Evolutionary conservation across 2,329 filamentous ascomycete species (phyloP).

Genomic region (Neofusicoccum umdonicola): DNA sequence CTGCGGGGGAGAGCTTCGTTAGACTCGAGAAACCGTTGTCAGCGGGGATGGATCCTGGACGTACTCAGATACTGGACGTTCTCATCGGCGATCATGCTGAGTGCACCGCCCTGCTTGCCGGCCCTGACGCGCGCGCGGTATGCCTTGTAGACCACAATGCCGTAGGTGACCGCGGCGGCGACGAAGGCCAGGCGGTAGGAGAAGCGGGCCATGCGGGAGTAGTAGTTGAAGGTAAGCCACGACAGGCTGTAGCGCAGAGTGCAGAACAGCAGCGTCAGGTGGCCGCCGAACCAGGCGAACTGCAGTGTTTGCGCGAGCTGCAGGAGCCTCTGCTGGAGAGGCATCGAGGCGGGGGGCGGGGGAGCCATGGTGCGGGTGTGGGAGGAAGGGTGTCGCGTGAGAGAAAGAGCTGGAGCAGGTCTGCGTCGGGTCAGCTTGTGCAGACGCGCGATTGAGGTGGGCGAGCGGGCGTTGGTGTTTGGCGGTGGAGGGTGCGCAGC

Average conservation of each 20-base stretch:
- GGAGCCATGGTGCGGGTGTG: constrained; percentile 60
- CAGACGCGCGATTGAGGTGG: neutral
- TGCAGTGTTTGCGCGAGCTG: constrained; percentile 85
- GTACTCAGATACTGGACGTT: constrained; percentile 96
- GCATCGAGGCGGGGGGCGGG: constrained; percentile 66
- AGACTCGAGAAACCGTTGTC: neutral
- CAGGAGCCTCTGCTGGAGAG: constrained; percentile 72
- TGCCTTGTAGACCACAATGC: constrained; percentile 98
- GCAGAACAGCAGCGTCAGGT: constrained; percentile 79
- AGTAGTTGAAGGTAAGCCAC: constrained; percentile 86
- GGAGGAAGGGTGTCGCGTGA: constrained; percentile 28
- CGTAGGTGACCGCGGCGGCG: constrained; percentile 87
- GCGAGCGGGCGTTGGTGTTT: neutral
- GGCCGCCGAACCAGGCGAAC: constrained; percentile 72
- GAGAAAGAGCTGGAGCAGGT: constrained; percentile 17
- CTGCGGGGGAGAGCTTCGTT: constrained; percentile 45
- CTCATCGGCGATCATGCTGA: constrained; percentile 78
- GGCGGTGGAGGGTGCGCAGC: neutral
- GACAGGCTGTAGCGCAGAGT: constrained; percentile 81
- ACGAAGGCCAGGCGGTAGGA: constrained; percentile 90
- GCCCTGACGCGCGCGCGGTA: constrained; percentile 80
- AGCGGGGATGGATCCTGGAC: constrained; percentile 34
- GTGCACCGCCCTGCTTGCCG: constrained; percentile 61
- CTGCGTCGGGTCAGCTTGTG: constrained; percentile 9
- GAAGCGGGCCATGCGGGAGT: constrained; percentile 71